Evolutionary conservation across 2,329 filamentous ascomycete species (phyloP).

Genomic region (Penicillium crustosum): DNA sequence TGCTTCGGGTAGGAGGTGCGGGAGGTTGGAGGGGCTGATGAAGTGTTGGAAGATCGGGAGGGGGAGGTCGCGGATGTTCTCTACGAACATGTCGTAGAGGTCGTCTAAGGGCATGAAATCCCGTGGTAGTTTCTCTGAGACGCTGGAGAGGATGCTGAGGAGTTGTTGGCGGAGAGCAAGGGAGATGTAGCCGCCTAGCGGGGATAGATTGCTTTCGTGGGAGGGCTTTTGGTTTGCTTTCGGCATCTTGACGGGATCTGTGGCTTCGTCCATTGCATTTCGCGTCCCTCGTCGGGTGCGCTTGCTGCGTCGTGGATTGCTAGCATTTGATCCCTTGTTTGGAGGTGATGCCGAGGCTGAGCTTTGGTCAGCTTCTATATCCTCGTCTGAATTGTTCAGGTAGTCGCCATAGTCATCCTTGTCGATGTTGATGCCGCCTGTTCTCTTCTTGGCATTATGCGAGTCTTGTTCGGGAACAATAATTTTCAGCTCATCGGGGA

Average conservation of each 20-base stretch:
- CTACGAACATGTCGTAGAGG: slow-evolving; percentile 46
- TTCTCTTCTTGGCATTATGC: slow-evolving; percentile 39
- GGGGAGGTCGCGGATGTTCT: slow-evolving; percentile 48
- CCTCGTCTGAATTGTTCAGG: slow-evolving; percentile 40
- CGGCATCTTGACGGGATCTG: slow-evolving; percentile 9
- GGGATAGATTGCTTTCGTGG: slow-evolving; percentile 21
- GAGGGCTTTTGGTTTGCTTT: slow-evolving; percentile 9
- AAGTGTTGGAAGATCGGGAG: slow-evolving; percentile 49
- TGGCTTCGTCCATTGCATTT: slow-evolving; percentile 7
- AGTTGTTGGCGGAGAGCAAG: slow-evolving; percentile 49
- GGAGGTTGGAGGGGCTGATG: slow-evolving; percentile 47
- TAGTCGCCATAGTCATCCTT: slow-evolving; percentile 50
- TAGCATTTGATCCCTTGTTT: slow-evolving; percentile 7
- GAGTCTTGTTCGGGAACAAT: slow-evolving; percentile 25
- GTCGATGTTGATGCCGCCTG: slow-evolving; percentile 47
- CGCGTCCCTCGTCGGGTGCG: slow-evolving; percentile 34
- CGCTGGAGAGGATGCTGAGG: slow-evolving; percentile 42
- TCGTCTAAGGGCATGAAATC: slow-evolving; percentile 41
- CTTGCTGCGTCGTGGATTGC: slow-evolving; percentile 32
- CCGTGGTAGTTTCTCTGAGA: slow-evolving; percentile 37
- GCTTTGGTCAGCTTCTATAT: slow-evolving; percentile 24
- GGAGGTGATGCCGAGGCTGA: slow-evolving; percentile 2
- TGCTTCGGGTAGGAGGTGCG: slow-evolving; percentile 38
- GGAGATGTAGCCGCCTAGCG: slow-evolving; percentile 41
- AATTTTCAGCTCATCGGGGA: slow-evolving; percentile 46